Conservation (phyloP, 2,329 filamentous ascomycete species). For the Xylaria sp. region DNA sequence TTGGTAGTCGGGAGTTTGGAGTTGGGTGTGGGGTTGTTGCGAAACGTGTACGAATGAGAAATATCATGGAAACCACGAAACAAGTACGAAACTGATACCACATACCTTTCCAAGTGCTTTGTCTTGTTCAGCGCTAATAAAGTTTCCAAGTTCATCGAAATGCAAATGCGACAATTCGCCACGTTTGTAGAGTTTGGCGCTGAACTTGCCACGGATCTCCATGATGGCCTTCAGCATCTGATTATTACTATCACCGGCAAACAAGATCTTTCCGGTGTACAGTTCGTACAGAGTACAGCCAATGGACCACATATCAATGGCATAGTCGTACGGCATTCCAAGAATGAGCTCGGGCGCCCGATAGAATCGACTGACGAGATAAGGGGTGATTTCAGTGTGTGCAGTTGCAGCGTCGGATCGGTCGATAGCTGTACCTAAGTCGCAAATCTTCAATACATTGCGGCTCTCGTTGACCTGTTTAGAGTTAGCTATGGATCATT, state of each 20-base stretch:
- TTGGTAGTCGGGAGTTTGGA: background rate
- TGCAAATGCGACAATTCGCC: slow-evolving; percentile 80
- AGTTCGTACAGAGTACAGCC: slow-evolving; percentile 97
- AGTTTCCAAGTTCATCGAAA: slow-evolving; percentile 87
- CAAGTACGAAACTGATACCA: slow-evolving; percentile 40
- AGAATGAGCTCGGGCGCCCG: slow-evolving; percentile 96
- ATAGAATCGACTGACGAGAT: slow-evolving; percentile 97
- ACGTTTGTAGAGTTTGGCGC: slow-evolving; percentile 86
- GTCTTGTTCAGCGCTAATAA: slow-evolving; percentile 86
- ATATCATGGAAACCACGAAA: slow-evolving; percentile 28
- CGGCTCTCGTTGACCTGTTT: slow-evolving; percentile 78
- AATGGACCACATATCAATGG: slow-evolving; percentile 97
- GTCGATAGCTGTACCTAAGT: slow-evolving; percentile 95
- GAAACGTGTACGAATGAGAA: slow-evolving; percentile 26
- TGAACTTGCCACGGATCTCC: slow-evolving; percentile 93
- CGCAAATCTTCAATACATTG: slow-evolving; percentile 91
- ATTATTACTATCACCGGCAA: slow-evolving; percentile 95
- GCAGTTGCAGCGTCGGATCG: slow-evolving; percentile 78
- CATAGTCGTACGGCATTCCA: slow-evolving; percentile 94
- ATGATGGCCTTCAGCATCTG: slow-evolving; percentile 98
- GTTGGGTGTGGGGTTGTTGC: background rate
- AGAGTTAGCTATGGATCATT: slow-evolving; percentile 44
- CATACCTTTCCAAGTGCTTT: slow-evolving; percentile 84
- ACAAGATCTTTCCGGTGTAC: slow-evolving; percentile 97
- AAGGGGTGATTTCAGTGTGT: slow-evolving; percentile 88